These are phyloP conservation scores for Populus euphratica DNA, from an alignment of 345 rosid species.

Conservation along the genomic window DNA sequence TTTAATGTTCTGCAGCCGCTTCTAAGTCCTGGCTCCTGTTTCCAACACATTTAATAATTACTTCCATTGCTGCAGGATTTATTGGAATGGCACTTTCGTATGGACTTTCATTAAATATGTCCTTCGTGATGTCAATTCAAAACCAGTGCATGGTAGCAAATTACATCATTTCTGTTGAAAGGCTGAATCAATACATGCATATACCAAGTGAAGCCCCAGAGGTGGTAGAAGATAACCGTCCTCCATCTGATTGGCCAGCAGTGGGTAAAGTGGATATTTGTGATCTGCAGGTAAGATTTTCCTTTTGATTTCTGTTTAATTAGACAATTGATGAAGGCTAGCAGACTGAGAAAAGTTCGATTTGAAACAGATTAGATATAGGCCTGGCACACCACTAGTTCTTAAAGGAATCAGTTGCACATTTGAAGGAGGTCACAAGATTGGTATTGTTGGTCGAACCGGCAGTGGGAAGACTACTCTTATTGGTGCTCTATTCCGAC, in stretches of 20 bases:
- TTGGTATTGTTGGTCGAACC: constrained; percentile 88
- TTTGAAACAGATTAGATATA: constrained; percentile 64
- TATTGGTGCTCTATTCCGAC: constrained; percentile 81
- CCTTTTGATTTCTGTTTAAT: no score
- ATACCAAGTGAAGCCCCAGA: constrained; percentile 27
- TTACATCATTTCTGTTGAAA: constrained; percentile 20
- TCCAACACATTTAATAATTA: no score
- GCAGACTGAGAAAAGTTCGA: constrained; percentile 9
- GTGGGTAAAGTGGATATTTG: constrained; percentile 20
- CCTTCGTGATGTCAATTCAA: constrained; percentile 8
- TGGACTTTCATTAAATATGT: constrained; percentile 6
- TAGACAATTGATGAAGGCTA: neutral
- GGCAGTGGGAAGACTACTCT: constrained; percentile 96
- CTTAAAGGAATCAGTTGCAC: constrained; percentile 76
- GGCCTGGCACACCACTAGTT: constrained; percentile 62
- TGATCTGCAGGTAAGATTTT: constrained; percentile 15
- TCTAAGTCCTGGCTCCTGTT: neutral
- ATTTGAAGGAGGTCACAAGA: constrained; percentile 84
- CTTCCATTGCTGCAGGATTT: constrained; percentile 1
- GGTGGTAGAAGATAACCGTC: constrained; percentile 15
- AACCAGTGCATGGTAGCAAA: constrained; percentile 14
- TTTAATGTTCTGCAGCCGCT: neutral
- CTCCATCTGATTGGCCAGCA: constrained; percentile 15
- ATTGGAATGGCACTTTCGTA: constrained; percentile 16
- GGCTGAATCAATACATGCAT: constrained; percentile 23